Conservation (phyloP, 2,329 filamentous ascomycete species). For the Colletotrichum camelliae region DNA sequence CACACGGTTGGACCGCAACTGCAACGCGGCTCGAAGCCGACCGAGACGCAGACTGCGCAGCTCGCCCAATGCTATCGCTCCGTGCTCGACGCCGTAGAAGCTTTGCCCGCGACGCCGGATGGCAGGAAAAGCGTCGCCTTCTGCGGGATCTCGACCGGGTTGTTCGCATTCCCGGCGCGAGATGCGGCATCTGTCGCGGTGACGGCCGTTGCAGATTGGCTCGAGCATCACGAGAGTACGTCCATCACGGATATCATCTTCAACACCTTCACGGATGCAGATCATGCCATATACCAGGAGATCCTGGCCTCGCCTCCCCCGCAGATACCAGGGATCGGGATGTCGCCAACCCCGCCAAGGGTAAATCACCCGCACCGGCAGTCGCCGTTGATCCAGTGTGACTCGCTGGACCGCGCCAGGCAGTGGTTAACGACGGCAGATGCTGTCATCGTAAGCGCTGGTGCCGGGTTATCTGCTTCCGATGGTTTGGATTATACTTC, state of each 20-base stretch:
- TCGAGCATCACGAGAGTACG: constrained; percentile 26
- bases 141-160: constrained; percentile 38
- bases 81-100: constrained; percentile 32
- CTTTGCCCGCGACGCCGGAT: constrained; percentile 25
- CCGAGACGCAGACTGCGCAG: constrained; percentile 21
- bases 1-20: constrained; percentile 40
- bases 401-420: constrained; percentile 8
- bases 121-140: constrained; percentile 32
- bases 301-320: neutral
- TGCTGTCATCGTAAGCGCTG: constrained; percentile 33
- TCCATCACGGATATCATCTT: constrained; percentile 35
- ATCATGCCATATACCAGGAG: constrained; percentile 23
- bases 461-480: constrained; percentile 38
- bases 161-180: constrained; percentile 36
- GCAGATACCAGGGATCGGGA: neutral
- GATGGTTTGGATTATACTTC: constrained; percentile 38
- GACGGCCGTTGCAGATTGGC: constrained; percentile 26
- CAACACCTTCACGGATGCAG: constrained; percentile 33
- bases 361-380: neutral
- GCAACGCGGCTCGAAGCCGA: constrained; percentile 24
- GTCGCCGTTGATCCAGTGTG: neutral
- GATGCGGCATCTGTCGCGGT: constrained; percentile 33
- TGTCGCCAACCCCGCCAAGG: neutral
- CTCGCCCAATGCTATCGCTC: constrained; percentile 34
- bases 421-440: constrained; percentile 30